Percentiles rank a stretch among this genome's conserved stretches.
Evolutionary conservation across 805 yeast genomes (phyloP).

Genomic region (Sugiyamaella floridensis): DNA sequence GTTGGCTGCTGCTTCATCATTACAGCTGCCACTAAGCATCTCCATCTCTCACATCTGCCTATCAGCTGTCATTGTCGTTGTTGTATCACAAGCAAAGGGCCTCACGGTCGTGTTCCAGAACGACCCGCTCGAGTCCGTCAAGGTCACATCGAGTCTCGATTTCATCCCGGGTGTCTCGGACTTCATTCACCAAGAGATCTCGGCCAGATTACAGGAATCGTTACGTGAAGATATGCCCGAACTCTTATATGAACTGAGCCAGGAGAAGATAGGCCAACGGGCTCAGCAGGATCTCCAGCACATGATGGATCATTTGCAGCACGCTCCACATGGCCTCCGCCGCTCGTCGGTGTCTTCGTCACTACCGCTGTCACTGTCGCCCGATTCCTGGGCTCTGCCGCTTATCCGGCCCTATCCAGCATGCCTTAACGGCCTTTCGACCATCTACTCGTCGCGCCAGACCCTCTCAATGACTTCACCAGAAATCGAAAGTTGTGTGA

Average conservation of each 20-base stretch:
- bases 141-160: constrained; percentile 27
- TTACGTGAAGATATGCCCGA: constrained; percentile 32
- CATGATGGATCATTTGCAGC: not conserved
- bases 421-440: not conserved
- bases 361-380: not conserved
- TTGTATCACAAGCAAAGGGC: constrained; percentile 25
- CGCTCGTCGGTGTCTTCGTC: not conserved
- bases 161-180: constrained; percentile 26
- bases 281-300: not conserved
- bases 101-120: constrained; percentile 26
- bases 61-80: constrained; percentile 24
- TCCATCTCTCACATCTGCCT: constrained; percentile 18
- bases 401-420: not conserved
- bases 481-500: not conserved
- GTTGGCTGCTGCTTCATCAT: constrained; percentile 20
- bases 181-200: constrained; percentile 21
- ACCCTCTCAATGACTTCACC: not conserved
- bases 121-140: constrained; percentile 26
- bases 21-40: constrained; percentile 27
- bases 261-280: constrained; percentile 1
- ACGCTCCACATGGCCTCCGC: not conserved
- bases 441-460: not conserved
- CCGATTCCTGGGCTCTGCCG: not conserved
- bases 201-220: constrained; percentile 23
- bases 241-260: constrained; percentile 25